Base-by-base conservation (phyloP, 2,329 filamentous ascomycete genomes). In the Neospermospora avenae region DNA sequence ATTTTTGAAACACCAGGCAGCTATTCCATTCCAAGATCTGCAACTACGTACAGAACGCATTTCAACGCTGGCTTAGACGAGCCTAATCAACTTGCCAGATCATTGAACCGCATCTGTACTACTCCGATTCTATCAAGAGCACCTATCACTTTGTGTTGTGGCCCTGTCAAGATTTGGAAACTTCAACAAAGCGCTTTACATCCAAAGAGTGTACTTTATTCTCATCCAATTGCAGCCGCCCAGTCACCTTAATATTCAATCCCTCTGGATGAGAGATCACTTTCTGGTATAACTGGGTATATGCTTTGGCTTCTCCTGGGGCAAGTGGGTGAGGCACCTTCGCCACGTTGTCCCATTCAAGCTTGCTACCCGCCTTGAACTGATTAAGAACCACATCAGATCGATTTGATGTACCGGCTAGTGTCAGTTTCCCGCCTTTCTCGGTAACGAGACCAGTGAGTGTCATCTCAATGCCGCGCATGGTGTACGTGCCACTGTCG, bases 391-490 rank as follows among this genome's bases (percentile, higher is more conserved):
- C 24, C n/a, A 55, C 37, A 45, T 55, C 53, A 44, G 53, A 24
- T 55, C 53, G 53, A 55, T 8, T 55, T 20, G 53, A 55, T 55
- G 53, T 55, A 44, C 53, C 53, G 25, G 53, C 37, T 45, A 55
- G 53, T 55, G 10, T 55, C 37, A 55, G 53, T 44, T 55, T 22
- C 25, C 37, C 13, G 41, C 24, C 53, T n/a, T 55, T 55, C 37
- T 55, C 24, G 18, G 53, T 45, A 44, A 55, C 53, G 25, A 55
- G 35, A 55, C 53, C 53, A 44, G 53, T 55, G 53, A 55, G 53
- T 28, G 53, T 55, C 37, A 55, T 55, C 53, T 55, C 53, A 55
- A 55, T 55, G 53, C 53, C 53, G 39, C 53, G 53, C 18, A 55
- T 13, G 25, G 53, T 55, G 53, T 55, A 55, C 39, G 53, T 55